Percentiles rank a stretch among this genome's conserved stretches.
Conservation (phyloP, 441 rosid species). For the Metrosideros polymorpha region DNA sequence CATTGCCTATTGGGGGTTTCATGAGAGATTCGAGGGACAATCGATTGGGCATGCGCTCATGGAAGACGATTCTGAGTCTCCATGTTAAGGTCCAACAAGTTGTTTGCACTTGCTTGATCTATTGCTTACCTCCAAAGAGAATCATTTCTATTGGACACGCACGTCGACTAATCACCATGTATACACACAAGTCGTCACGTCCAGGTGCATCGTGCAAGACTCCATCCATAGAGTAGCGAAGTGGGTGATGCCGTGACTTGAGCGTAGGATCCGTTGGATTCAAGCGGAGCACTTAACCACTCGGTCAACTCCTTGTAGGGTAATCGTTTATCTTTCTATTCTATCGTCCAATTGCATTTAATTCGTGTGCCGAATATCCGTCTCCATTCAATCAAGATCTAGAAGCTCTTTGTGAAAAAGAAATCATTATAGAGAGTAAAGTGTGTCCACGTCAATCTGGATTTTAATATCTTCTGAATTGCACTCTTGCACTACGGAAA, state of each 20-base stretch:
- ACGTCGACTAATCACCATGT: neutral
- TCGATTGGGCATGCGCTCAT: neutral
- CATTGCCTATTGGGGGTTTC: too few species aligned
- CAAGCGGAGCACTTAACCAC: neutral
- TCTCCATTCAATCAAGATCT: neutral
- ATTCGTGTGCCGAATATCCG: neutral
- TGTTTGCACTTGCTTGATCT: neutral
- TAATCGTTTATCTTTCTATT: neutral
- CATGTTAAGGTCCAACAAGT: neutral
- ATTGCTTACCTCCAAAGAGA: neutral
- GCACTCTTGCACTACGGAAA: neutral
- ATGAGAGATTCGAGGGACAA: neutral
- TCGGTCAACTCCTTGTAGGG: neutral
- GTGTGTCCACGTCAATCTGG: neutral
- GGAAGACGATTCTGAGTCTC: neutral
- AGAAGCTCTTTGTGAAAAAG: neutral
- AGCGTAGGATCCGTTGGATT: neutral
- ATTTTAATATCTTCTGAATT: neutral
- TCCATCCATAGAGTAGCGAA: neutral
- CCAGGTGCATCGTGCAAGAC: too few species aligned
- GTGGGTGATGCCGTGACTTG: rapidly evolving
- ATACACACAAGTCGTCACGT: neutral
- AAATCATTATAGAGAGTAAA: neutral
- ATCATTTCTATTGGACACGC: neutral
- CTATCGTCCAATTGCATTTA: neutral